phyloP scores from a whole-genome alignment of 106 monocot species.

The Dioscorea zingiberensis region DNA sequence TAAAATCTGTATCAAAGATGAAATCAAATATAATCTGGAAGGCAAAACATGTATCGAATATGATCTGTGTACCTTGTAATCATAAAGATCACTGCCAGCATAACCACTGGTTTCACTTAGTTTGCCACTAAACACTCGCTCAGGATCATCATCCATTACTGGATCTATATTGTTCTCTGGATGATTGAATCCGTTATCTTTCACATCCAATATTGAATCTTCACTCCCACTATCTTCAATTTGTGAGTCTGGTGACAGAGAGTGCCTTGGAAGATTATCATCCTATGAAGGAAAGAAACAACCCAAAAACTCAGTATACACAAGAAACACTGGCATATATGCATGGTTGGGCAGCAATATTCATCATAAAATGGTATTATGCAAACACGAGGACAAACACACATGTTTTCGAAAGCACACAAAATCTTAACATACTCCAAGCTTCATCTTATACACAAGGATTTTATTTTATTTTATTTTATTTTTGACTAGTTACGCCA shows the following conservation, averaged over 20 bases:
- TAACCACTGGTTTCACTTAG: conserved; percentile 98
- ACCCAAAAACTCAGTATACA: neutral
- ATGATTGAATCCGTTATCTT: conserved; percentile 78
- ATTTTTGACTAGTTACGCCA: too few relatives aligned
- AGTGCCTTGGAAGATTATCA: conserved; percentile 61
- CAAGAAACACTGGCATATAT: neutral
- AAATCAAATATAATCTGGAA: too few relatives aligned
- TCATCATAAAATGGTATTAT: too few relatives aligned
- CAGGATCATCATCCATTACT: conserved; percentile 60
- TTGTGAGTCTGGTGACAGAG: conserved; percentile 75
- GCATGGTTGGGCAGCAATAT: neutral
- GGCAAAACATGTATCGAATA: too few relatives aligned
- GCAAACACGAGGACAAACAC: too few relatives aligned
- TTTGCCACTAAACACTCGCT: conserved; percentile 89
- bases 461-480: too few relatives aligned
- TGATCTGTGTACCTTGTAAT: conserved; percentile 67
- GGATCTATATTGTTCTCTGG: conserved; percentile 63
- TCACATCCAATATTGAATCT: conserved; percentile 64
- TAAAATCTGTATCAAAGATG: too few relatives aligned
- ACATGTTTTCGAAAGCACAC: too few relatives aligned
- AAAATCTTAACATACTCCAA: too few relatives aligned
- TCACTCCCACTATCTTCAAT: conserved; percentile 85
- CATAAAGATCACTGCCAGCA: conserved; percentile 95
- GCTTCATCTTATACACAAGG: too few relatives aligned
- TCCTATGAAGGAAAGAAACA: conserved; percentile 43